Conservation (phyloP, 1,284 basidiomycete species). For the Pseudozyma flocculosa region DNA sequence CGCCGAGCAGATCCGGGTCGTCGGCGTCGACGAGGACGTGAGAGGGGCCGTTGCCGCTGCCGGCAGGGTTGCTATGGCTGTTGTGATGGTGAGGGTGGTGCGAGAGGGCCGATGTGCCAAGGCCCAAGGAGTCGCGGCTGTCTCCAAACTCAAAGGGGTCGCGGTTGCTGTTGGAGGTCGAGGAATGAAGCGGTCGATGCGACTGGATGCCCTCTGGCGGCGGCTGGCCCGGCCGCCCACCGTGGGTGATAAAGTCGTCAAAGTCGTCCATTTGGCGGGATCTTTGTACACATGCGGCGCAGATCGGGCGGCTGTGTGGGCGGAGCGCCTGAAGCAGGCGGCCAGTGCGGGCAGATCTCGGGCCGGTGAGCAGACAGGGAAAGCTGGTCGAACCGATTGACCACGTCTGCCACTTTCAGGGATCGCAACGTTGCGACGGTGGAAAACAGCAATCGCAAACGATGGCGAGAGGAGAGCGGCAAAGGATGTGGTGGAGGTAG, state of each 20-base stretch:
- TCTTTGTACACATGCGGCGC: no score
- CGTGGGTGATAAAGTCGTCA: constrained; percentile 41
- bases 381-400: no score
- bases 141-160: constrained; percentile 24
- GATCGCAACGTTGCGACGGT: no score
- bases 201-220: constrained; percentile 21
- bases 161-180: constrained; percentile 2
- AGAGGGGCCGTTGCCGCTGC: constrained; percentile 8
- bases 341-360: no score
- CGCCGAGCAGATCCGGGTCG: constrained; percentile 52
- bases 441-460: no score
- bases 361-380: no score
- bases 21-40: constrained; percentile 53
- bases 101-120: no score
- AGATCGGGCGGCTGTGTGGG: no score
- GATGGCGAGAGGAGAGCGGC: no score
- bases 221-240: constrained; percentile 6
- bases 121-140: constrained; percentile 22
- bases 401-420: no score
- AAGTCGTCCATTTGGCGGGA: constrained; percentile 49
- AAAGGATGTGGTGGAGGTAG: no score
- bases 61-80: constrained; percentile 3
- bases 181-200: constrained; percentile 13
- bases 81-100: background rate
- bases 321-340: no score